Evolutionary conservation across 2,329 filamentous ascomycete genomes (phyloP).

Genomic region (Daldinia eschscholtzii): DNA sequence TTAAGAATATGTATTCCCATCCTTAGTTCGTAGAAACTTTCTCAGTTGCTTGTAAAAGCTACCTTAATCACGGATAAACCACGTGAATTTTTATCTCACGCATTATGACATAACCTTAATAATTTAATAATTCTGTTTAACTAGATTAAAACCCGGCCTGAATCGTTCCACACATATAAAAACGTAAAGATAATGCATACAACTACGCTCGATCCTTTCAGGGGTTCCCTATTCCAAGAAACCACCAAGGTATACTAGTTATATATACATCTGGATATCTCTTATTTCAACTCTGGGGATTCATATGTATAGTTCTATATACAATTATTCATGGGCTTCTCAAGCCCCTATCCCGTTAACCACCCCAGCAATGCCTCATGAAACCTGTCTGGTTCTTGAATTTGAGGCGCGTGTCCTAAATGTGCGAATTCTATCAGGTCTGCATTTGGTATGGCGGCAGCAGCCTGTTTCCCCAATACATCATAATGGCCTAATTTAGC

Average conservation of each 20-base stretch:
- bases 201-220: too few species aligned
- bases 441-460: conserved; percentile 58
- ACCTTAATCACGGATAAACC: too few species aligned
- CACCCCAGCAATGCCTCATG: conserved; percentile 62
- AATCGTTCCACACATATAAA: too few species aligned
- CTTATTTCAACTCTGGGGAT: not conserved
- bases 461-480: conserved; percentile 61
- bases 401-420: conserved; percentile 66
- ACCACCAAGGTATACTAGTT: too few species aligned
- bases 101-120: too few species aligned
- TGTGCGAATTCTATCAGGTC: conserved; percentile 62
- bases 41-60: too few species aligned
- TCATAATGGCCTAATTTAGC: conserved; percentile 63
- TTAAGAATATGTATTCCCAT: too few species aligned
- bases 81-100: too few species aligned
- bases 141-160: too few species aligned
- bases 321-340: not conserved
- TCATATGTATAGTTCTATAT: conserved; percentile 5
- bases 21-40: too few species aligned
- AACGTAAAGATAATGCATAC: too few species aligned
- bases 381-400: conserved; percentile 63
- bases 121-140: too few species aligned
- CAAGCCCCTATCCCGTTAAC: conserved; percentile 50
- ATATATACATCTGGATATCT: not conserved
- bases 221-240: not conserved